Percentiles rank a stretch among this genome's conserved stretches.
phyloP scores from a whole-genome alignment of 2,329 filamentous ascomycete genomes.

The Chrysoporthe austroafricana region DNA sequence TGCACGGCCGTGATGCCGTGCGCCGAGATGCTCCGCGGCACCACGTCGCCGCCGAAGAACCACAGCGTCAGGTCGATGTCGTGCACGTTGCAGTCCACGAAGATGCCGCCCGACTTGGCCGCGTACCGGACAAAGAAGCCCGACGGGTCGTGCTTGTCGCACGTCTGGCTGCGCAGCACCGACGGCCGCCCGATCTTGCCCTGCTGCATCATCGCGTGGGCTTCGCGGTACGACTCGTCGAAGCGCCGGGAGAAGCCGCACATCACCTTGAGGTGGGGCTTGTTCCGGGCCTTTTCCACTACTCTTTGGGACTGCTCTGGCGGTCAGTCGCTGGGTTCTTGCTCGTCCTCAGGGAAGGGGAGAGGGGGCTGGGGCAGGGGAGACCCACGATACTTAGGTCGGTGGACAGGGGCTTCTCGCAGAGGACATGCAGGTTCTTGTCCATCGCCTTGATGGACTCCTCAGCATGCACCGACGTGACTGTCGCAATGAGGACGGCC shows the following conservation, averaged over 20 bases:
- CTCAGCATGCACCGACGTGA: slow-evolving; percentile 59
- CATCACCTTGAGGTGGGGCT: slow-evolving; percentile 67
- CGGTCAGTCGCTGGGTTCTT: background rate
- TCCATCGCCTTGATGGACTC: slow-evolving; percentile 61
- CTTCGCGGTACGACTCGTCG: slow-evolving; percentile 67
- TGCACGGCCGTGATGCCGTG: slow-evolving; percentile 63
- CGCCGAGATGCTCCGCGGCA: slow-evolving; percentile 59
- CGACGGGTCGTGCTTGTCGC: slow-evolving; percentile 66
- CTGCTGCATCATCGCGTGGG: slow-evolving; percentile 52
- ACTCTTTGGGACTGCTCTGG: slow-evolving; percentile 45
- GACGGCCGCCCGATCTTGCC: slow-evolving; percentile 63
- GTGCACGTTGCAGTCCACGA: slow-evolving; percentile 73
- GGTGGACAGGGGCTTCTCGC: slow-evolving; percentile 64
- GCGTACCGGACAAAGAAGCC: slow-evolving; percentile 73
- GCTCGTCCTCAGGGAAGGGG: background rate
- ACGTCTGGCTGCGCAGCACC: slow-evolving; percentile 67
- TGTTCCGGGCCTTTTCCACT: slow-evolving; percentile 56
- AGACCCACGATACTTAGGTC: slow-evolving; percentile 59
- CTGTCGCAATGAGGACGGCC: slow-evolving; percentile 46
- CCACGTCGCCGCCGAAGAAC: slow-evolving; percentile 61
- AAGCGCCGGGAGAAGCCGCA: slow-evolving; percentile 70
- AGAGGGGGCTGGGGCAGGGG: background rate
- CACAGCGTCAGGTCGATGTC: slow-evolving; percentile 69
- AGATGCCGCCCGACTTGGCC: slow-evolving; percentile 68
- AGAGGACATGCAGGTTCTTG: slow-evolving; percentile 58